Evolutionary conservation across 805 yeast species (phyloP), one percentile per base, ranked within the genome.

Genomic region (Starmerella apicola): DNA sequence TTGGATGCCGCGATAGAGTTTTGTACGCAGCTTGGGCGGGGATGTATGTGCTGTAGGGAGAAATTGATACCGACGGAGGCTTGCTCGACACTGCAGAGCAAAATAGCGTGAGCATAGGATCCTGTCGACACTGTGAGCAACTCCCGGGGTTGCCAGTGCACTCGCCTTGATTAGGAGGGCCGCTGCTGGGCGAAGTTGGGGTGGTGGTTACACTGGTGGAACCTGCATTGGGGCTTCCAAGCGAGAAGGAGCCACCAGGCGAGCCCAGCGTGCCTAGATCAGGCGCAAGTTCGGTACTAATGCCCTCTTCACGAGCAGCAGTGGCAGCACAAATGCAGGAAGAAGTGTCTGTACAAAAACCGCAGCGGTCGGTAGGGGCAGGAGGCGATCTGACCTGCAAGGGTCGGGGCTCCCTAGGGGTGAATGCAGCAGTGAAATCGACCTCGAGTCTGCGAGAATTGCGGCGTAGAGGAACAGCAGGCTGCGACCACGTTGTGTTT

Each of bases 301-400:
- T 61, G n/a, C 61, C 61, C 26, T 63, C 61, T 37, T 61, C 68
- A 16, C 55, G 51, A 1, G 61, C 61, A 8, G 70, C 72, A 15
- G 74, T 81, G 50, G 84, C 95, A 21, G 88, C 73, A 57, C 96
- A 88, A 2, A 88, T 81, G 61, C 97, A 88, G 2, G 94, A 86
- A 0, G 94, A 77, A 50, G 77, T 91, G 50, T 82, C 94, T 0
- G 94, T 74, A 55, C 97, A 88, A 59, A 88, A 86, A 0, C 97
- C 97, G 60, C 97, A 88, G 43, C 80, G 74, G 49, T 81, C 93
- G 44, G 68, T 46, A 20, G 21, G 49, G 33, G 43, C 40, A n/a
- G 42, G 44, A 22, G 47, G 41, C 37, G 32, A 22, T 32, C 37
- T 34, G 27, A 32, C 34, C 31, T 29, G 24, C 12, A 44, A 32